Conservation (phyloP, 2,329 filamentous ascomycete genomes). For the Tolypocladium endophyticum region DNA sequence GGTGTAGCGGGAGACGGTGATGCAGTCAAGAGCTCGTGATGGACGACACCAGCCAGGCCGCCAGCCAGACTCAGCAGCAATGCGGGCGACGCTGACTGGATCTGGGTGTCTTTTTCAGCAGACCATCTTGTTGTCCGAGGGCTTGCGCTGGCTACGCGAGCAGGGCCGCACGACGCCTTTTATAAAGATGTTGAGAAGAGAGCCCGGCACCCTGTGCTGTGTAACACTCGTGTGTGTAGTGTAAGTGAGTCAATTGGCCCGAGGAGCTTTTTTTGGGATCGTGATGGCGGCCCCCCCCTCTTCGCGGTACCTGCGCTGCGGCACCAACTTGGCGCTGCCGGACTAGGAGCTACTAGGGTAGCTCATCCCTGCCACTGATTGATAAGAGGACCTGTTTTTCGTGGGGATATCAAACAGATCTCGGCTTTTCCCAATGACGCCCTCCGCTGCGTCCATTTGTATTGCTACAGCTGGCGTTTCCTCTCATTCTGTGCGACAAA, state of each 20-base stretch:
- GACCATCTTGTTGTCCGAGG: neutral
- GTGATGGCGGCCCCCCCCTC: neutral
- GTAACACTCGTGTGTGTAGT: neutral
- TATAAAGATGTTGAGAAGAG: neutral
- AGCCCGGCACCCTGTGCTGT: neutral
- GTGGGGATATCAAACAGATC: neutral
- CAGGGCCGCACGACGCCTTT: neutral
- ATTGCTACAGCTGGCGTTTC: neutral
- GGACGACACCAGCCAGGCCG: neutral
- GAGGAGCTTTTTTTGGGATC: neutral
- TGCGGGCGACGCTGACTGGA: neutral
- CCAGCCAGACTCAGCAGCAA: neutral
- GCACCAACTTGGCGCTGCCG: neutral
- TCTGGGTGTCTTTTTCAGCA: neutral
- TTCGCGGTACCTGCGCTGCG: neutral
- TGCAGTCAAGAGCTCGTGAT: neutral
- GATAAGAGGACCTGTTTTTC: neutral
- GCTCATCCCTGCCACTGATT: neutral
- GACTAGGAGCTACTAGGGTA: neutral
- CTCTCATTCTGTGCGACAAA: neutral
- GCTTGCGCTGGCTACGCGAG: neutral
- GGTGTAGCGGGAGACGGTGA: conserved; percentile 7
- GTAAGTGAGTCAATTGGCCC: conserved; percentile 4
- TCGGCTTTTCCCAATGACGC: neutral
- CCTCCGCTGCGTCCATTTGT: neutral